Evolutionary conservation across 176 grass and related monocot genomes (phyloP), one percentile per base, ranked within the genome.

Genomic region (Aegilops longissima): DNA sequence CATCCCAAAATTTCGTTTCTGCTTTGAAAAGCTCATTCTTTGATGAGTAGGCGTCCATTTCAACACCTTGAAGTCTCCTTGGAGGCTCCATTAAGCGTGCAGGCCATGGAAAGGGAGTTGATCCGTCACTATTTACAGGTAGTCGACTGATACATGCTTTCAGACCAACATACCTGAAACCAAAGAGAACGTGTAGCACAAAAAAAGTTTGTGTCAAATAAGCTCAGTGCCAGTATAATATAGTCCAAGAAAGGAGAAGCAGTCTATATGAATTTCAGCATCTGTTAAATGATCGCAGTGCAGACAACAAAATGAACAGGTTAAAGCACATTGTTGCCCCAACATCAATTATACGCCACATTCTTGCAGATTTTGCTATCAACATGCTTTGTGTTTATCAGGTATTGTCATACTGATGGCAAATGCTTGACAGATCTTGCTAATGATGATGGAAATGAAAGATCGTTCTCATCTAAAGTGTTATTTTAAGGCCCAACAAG

Each of bases 1-100:
- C 84, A 78, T 94, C 84, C 96, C 96, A 98, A 66, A 91, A 98
- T 80, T 78, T 80, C 4, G 93, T 89, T 86, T 98, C 96, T 17
- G 96, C 93, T 81, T 75, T 94, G 73, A 94, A 95, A 87, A 98
- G 91, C 82, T 98, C 93, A 82, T 94, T 94, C 90, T 95, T 98
- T 61, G 96, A 87, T 40, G 82, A 62, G 76, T 82, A 86, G 59
- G 96, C 96, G 79, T 98, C 96, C 93, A 98, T 98, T 76, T 88
- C 56, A 81, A 98, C 90, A 62, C 86, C 90, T 93, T 95, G 90
- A 84, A 98, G 92, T 77, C 96, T 94, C 78, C 78, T 86, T 86
- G 96, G 93, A 47, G 93, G 88, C 27, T 98, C 86, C 68, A 81
- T 90, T 35, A 95, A 71, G 9, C 93, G 91, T 82, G 74, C 78